A percentile compares a stretch with the other conserved stretches of the same genome.
Conservation (phyloP, 2,329 filamentous ascomycete species). For the Aspergillus aculeatus region DNA sequence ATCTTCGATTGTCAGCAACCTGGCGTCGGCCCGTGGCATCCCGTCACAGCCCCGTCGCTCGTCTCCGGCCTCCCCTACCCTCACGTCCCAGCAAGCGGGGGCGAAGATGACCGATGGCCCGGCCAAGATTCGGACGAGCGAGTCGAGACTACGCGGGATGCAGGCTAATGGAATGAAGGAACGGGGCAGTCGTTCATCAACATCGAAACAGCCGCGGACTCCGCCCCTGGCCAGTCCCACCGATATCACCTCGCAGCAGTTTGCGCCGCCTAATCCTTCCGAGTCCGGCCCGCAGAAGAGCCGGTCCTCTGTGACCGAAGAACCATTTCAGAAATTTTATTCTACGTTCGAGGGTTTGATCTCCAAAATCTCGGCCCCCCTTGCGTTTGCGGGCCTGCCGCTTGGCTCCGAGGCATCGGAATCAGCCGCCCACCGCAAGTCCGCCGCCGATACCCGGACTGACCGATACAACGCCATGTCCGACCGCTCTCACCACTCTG, state of each 20-base stretch:
- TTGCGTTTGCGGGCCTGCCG: conserved; percentile 90
- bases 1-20: conserved; percentile 83
- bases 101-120: conserved; percentile 64
- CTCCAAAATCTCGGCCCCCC: conserved; percentile 80
- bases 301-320: conserved; percentile 52
- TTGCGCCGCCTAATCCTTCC: conserved; percentile 30
- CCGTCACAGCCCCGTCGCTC: conserved; percentile 55
- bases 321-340: conserved; percentile 88
- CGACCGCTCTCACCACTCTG: conserved; percentile 39
- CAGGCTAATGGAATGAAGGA: conserved; percentile 24
- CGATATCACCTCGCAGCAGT: conserved; percentile 35
- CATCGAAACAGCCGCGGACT: conserved; percentile 35
- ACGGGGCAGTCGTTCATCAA: conserved; percentile 23
- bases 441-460: conserved; percentile 37
- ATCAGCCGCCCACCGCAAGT: conserved; percentile 31
- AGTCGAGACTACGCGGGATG: conserved; percentile 26
- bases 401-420: conserved; percentile 54
- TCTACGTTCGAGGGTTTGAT: conserved; percentile 86
- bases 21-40: conserved; percentile 83
- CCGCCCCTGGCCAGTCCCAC: conserved; percentile 35
- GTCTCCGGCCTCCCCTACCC: conserved; percentile 67
- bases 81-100: conserved; percentile 71
- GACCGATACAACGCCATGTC: conserved; percentile 41
- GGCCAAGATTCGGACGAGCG: conserved; percentile 38
- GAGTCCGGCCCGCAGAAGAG: conserved; percentile 23